Base-by-base conservation (phyloP, 805 yeast genomes). In the Candida incommunis region DNA sequence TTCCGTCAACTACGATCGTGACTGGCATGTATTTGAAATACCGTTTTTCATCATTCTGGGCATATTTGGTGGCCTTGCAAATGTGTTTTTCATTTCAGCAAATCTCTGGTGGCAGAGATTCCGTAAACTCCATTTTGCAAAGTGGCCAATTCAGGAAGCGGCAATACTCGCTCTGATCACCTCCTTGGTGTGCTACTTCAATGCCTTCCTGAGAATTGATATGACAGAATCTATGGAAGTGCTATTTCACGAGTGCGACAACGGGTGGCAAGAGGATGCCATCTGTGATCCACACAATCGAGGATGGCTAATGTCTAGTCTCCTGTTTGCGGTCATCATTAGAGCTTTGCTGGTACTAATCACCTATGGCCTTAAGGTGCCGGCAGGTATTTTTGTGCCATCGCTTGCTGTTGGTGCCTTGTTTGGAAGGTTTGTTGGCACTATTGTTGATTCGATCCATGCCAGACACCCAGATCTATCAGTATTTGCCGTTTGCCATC, bases 331-430 rank as follows among this genome's bases (percentile, higher is more conserved):
- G 0, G 82, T 95, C 0, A 50, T 77, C 0, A 63, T 85, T 3
- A 69, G 98, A 46, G 75, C 80, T 66, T 50, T 71, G 0, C 69
- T 92, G 43, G 84, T 92, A 23, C 74, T 87, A 23, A 69, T 92
- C 15, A 82, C 97, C 0, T 92, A 94, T 60, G 96, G 96, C 2
- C 79, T 87, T 50, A 86, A 82, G 62, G 88, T 90, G 0, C 97
- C 97, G 0, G 94, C 95, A 3, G 97, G 97, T 21, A 87, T 88
- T 4, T 88, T 88, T 64, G 96, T 88, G 18, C 97, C 97, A 2
- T 86, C 96, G 1, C 82, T 88, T 94, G 95, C 96, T 0, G 84
- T 88, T 2, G 97, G 97, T 21, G 95, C 96, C 0, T 78, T 94
- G 0, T 88, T 90, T 67, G 97, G 97, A 2, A 71, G 96, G 45